These are phyloP conservation scores for Fusarium udum DNA, from an alignment of 2,329 filamentous ascomycete species.

Conservation along the genomic window DNA sequence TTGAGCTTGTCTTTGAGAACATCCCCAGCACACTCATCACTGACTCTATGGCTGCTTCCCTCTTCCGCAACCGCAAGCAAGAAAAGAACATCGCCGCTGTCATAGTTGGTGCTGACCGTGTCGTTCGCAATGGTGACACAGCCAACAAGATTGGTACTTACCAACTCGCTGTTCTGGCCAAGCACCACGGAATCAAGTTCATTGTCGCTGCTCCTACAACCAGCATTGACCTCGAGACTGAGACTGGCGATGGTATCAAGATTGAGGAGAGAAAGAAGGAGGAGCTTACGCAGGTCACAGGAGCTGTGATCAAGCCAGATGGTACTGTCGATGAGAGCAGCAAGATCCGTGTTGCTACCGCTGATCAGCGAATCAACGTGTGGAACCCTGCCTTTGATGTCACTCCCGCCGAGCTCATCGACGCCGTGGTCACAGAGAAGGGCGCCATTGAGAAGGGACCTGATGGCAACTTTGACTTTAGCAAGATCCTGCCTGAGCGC, in stretches of 20 bases:
- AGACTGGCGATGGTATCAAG: slow-evolving; percentile 79
- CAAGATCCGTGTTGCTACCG: slow-evolving; percentile 80
- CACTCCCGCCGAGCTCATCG: slow-evolving; percentile 87
- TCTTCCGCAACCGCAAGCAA: slow-evolving; percentile 73
- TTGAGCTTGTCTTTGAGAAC: slow-evolving; percentile 92
- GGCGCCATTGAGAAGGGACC: slow-evolving; percentile 83
- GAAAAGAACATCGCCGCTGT: slow-evolving; percentile 81
- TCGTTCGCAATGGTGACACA: slow-evolving; percentile 95
- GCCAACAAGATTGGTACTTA: slow-evolving; percentile 99
- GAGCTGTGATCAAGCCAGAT: slow-evolving; percentile 73
- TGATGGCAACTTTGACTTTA: slow-evolving; percentile 75
- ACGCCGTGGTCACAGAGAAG: slow-evolving; percentile 92
- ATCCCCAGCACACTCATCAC: slow-evolving; percentile 94
- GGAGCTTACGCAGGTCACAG: slow-evolving; percentile 87
- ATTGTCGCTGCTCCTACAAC: slow-evolving; percentile 94
- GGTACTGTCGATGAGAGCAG: slow-evolving; percentile 70
- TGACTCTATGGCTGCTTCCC: slow-evolving; percentile 93
- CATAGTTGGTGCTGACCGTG: slow-evolving; percentile 92
- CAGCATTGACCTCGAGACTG: slow-evolving; percentile 86
- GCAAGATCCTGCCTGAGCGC: slow-evolving; percentile 63
- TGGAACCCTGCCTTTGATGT: slow-evolving; percentile 99
- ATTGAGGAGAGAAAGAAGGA: slow-evolving; percentile 87
- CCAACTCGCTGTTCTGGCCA: slow-evolving; percentile 87
- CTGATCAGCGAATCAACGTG: slow-evolving; percentile 79
- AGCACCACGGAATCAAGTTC: slow-evolving; percentile 89